Evolutionary conservation across 2,329 filamentous ascomycete genomes (phyloP).

Genomic region (Trichoderma sp.): DNA sequence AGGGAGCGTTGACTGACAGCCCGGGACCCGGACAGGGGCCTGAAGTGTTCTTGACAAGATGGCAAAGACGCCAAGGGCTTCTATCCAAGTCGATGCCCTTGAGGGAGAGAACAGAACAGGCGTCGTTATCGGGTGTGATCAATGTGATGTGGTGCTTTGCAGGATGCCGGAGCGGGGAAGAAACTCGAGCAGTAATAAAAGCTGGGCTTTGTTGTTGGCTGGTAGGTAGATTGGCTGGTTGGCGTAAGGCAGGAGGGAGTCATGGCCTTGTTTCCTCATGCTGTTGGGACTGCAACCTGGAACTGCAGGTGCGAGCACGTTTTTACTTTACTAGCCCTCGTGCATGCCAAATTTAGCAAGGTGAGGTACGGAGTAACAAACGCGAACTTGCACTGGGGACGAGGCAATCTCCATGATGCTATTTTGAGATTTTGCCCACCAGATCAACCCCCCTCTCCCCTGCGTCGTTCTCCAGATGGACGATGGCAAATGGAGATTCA

Average conservation of each 20-base stretch:
- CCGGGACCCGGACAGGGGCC: constrained; percentile 10
- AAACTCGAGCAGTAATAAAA: neutral
- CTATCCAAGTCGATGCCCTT: neutral
- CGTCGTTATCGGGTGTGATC: neutral
- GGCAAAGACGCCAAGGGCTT: neutral
- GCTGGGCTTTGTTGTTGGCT: neutral
- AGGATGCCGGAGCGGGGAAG: neutral
- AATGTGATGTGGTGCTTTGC: neutral
- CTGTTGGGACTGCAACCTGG: constrained; percentile 12
- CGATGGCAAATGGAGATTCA: too few species aligned
- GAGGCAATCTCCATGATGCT: neutral
- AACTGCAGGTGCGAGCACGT: too few species aligned
- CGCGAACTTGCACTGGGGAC: neutral
- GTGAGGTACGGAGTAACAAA: too few species aligned
- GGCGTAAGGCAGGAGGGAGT: neutral
- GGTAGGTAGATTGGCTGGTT: neutral
- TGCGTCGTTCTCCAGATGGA: neutral
- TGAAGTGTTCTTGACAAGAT: neutral
- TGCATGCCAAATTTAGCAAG: constrained; percentile 21
- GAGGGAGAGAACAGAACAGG: neutral
- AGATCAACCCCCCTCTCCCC: neutral
- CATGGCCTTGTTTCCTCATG: neutral
- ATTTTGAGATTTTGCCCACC: constrained; percentile 3
- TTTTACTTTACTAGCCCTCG: neutral
- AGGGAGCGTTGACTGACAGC: neutral